These are phyloP conservation scores for Punctularia strigosozonata DNA, from an alignment of 768 basidiomycete species.

Conservation along the genomic window DNA sequence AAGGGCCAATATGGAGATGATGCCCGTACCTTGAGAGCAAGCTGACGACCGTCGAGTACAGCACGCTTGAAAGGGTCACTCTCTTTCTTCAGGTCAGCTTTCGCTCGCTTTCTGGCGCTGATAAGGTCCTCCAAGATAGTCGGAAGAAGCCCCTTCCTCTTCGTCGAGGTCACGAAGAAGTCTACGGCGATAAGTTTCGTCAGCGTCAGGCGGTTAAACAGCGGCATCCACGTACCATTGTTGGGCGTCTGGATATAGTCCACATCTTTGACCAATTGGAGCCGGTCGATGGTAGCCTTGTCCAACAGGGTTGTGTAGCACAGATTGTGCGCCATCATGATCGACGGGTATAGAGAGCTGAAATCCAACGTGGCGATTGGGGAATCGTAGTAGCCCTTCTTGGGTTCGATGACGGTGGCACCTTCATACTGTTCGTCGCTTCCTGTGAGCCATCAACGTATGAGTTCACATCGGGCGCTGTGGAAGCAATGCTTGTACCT, in stretches of 20 bases:
- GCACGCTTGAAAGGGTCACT: constrained; percentile 96
- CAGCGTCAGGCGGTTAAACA: neutral
- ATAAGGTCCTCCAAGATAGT: constrained; percentile 91
- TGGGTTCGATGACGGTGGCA: constrained; percentile 96
- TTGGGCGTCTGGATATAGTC: constrained; percentile 96
- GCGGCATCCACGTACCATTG: constrained; percentile 49
- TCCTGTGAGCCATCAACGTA: constrained; percentile 28
- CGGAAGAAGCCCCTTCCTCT: constrained; percentile 83
- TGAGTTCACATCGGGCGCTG: neutral
- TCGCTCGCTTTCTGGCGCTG: constrained; percentile 86
- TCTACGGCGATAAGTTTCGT: constrained; percentile 45
- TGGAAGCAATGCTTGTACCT: constrained; percentile 30
- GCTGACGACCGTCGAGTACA: constrained; percentile 92
- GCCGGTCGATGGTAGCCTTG: constrained; percentile 60
- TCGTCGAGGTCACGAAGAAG: constrained; percentile 62
- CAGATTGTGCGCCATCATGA: constrained; percentile 99
- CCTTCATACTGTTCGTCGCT: constrained; percentile 97
- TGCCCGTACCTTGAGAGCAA: constrained; percentile 75
- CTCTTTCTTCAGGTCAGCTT: constrained; percentile 92
- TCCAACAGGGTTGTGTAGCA: constrained; percentile 97
- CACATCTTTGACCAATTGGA: constrained; percentile 67
- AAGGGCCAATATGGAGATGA: neutral
- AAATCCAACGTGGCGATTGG: constrained; percentile 99
- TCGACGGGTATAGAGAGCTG: constrained; percentile 95
- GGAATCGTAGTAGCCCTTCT: constrained; percentile 89